A percentile compares a stretch with the other conserved stretches of the same genome.
Conservation (phyloP, 371 early-diverging fungal genomes). For the Apophysomyces variabilis region DNA sequence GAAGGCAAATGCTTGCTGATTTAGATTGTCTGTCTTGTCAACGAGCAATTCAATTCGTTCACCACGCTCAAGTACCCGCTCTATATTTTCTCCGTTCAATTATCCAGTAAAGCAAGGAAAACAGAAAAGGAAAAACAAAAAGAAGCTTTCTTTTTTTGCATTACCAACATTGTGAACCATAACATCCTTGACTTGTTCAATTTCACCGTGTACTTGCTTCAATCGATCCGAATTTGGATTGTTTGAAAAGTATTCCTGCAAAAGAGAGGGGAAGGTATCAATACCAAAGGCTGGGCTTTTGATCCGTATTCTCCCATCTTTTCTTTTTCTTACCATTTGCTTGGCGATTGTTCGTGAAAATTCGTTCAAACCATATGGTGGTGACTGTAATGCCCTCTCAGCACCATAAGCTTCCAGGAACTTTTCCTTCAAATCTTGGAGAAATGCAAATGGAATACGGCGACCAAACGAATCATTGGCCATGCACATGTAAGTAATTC, state of each 20-base stretch:
- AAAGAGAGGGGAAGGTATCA: too few species aligned
- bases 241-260: constrained; percentile 74
- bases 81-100: constrained; percentile 29
- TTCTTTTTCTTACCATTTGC: constrained; percentile 68
- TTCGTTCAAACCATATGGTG: constrained; percentile 82
- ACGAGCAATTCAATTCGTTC: constrained; percentile 91
- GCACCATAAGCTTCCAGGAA: constrained; percentile 68
- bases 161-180: constrained; percentile 92
- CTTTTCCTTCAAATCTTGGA: constrained; percentile 77
- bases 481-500: constrained; percentile 87
- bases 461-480: constrained; percentile 90
- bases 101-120: not conserved
- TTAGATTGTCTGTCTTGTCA: constrained; percentile 89
- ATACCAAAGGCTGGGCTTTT: too few species aligned
- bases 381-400: constrained; percentile 60
- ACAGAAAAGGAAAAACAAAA: not conserved
- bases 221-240: constrained; percentile 78
- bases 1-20: constrained; percentile 89
- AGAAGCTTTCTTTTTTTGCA: constrained; percentile 3
- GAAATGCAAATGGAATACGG: constrained; percentile 88
- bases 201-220: constrained; percentile 86
- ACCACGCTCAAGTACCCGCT: constrained; percentile 89
- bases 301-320: not conserved
- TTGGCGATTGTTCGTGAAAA: constrained; percentile 79
- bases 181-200: constrained; percentile 92